phyloP scores from a whole-genome alignment of 192 early-diverging fungal genomes.

The Umbelopsis sp. region DNA sequence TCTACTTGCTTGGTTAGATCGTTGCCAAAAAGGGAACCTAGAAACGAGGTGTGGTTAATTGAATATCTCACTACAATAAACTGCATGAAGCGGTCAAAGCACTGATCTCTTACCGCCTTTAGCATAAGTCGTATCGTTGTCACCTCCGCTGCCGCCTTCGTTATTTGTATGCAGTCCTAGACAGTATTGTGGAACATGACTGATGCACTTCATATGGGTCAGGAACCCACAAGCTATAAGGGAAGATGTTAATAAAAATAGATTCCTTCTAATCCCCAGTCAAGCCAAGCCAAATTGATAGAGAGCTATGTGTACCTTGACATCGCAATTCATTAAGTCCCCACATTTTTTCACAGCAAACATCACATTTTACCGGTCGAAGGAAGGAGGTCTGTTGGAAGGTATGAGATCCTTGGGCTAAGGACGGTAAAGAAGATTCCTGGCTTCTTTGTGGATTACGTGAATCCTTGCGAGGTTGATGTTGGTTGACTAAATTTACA shows the following conservation, averaged over 20 bases:
- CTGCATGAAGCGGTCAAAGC: neutral
- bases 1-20: slow-evolving; percentile 56
- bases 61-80: neutral
- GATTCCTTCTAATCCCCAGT: too few species aligned
- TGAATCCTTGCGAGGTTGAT: slow-evolving; percentile 32
- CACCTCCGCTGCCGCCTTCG: slow-evolving; percentile 4
- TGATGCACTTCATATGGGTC: slow-evolving; percentile 47
- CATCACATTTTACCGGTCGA: slow-evolving; percentile 50
- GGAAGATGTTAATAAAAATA: neutral
- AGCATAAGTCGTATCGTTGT: neutral
- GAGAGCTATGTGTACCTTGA: slow-evolving; percentile 45
- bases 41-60: neutral
- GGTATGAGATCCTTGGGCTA: slow-evolving; percentile 32
- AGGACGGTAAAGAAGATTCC: slow-evolving; percentile 1
- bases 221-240: slow-evolving; percentile 47
- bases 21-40: slow-evolving; percentile 65
- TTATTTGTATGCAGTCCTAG: slow-evolving; percentile 21
- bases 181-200: slow-evolving; percentile 38
- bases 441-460: slow-evolving; percentile 25
- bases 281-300: too few species aligned
- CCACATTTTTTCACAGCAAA: slow-evolving; percentile 62
- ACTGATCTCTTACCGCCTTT: slow-evolving; percentile 17
- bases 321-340: slow-evolving; percentile 50
- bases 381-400: slow-evolving; percentile 45
- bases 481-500: slow-evolving; percentile 1